A percentile compares a stretch with the other conserved stretches of the same genome.
These are phyloP conservation scores for Ophidiomyces ophidiicola DNA, from an alignment of 2,329 filamentous ascomycete genomes.

Conservation along the genomic window DNA sequence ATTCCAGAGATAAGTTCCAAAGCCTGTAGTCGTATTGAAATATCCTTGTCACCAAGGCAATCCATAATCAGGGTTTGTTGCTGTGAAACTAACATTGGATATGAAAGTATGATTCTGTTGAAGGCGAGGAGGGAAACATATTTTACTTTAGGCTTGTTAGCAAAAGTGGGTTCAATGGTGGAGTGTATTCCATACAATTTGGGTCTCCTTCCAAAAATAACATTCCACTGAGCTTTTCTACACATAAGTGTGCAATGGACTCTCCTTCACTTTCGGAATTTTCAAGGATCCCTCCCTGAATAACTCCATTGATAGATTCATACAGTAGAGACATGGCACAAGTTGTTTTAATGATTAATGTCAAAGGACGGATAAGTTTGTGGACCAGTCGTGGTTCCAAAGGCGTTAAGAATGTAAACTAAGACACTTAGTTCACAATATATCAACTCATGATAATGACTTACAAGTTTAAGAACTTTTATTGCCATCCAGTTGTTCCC, in stretches of 20 bases:
- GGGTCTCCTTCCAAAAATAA: constrained; percentile 85
- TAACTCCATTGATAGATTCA: constrained; percentile 96
- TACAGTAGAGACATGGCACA: constrained; percentile 96
- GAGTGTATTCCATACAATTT: constrained; percentile 53
- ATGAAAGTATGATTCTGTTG: constrained; percentile 82
- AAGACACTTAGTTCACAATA: constrained; percentile 20
- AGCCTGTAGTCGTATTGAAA: constrained; percentile 87
- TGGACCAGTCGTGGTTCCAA: constrained; percentile 81
- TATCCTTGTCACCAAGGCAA: constrained; percentile 89
- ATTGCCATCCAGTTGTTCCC: constrained; percentile 99
- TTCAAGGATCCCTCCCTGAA: constrained; percentile 86
- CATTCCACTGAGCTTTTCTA: constrained; percentile 87
- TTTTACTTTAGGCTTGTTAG: constrained; percentile 53
- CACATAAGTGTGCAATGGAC: constrained; percentile 83
- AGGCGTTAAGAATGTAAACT: constrained; percentile 92
- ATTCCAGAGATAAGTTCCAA: constrained; percentile 86
- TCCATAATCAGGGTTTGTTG: constrained; percentile 95
- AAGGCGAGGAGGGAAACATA: constrained; percentile 93
- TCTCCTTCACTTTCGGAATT: constrained; percentile 76
- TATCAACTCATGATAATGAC: constrained; percentile 20
- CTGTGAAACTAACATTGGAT: constrained; percentile 75
- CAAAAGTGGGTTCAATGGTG: constrained; percentile 3
- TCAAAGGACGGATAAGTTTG: constrained; percentile 81
- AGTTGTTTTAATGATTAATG: constrained; percentile 85
- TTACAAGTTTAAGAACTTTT: constrained; percentile 89